These are phyloP conservation scores for Epichloe coenophiala DNA, from an alignment of 2,329 filamentous ascomycete genomes.

Conservation along the genomic window DNA sequence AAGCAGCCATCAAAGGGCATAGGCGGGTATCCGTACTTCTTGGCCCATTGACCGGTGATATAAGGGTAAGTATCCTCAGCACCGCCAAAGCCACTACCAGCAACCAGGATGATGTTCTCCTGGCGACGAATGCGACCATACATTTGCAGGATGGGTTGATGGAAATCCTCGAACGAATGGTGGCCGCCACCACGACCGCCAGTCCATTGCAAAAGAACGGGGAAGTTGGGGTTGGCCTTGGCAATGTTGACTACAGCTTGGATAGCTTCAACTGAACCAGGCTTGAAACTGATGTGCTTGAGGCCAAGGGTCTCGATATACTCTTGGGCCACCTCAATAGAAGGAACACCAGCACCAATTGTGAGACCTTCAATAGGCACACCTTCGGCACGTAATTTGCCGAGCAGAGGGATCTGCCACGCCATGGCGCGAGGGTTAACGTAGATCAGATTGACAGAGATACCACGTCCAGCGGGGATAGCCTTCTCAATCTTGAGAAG, in stretches of 20 bases:
- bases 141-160: slow-evolving; percentile 82
- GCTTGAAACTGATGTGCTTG: slow-evolving; percentile 92
- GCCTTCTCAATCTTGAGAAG: slow-evolving; percentile 72
- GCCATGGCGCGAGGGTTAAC: slow-evolving; percentile 80
- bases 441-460: slow-evolving; percentile 83
- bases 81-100: slow-evolving; percentile 83
- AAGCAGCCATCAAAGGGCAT: slow-evolving; percentile 93
- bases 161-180: slow-evolving; percentile 92
- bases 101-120: slow-evolving; percentile 77
- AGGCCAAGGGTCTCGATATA: slow-evolving; percentile 88
- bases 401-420: slow-evolving; percentile 83
- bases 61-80: slow-evolving; percentile 87
- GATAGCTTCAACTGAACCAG: slow-evolving; percentile 77
- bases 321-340: slow-evolving; percentile 82
- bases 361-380: slow-evolving; percentile 85
- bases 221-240: slow-evolving; percentile 85
- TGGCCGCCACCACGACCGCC: slow-evolving; percentile 88
- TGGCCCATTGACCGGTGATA: slow-evolving; percentile 80
- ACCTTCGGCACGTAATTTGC: slow-evolving; percentile 67
- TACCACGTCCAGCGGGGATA: slow-evolving; percentile 75
- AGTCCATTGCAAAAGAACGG: slow-evolving; percentile 90
- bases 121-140: slow-evolving; percentile 77
- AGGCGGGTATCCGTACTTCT: slow-evolving; percentile 69
- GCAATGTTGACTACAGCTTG: slow-evolving; percentile 86
- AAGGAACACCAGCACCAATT: slow-evolving; percentile 86